These are phyloP conservation scores for Calocera viscosa DNA, from an alignment of 768 basidiomycete genomes.

Conservation along the genomic window DNA sequence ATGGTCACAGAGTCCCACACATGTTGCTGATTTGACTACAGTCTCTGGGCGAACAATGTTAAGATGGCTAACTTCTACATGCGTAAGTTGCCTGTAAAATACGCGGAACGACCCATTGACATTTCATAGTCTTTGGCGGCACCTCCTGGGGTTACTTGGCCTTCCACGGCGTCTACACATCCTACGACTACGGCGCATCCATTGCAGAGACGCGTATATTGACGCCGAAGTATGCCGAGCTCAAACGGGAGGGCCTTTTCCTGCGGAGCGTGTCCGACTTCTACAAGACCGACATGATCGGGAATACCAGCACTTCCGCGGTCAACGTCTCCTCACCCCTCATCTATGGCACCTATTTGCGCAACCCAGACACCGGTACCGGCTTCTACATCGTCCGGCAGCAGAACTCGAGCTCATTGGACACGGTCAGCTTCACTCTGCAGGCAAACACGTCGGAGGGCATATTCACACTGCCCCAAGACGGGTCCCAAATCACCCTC, in stretches of 20 bases:
- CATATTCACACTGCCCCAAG: conserved; percentile 43
- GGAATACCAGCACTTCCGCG: conserved; percentile 40
- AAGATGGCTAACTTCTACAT: conserved; percentile 79
- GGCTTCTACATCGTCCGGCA: conserved; percentile 65
- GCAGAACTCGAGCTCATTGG: conserved; percentile 38
- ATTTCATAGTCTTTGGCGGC: conserved; percentile 37
- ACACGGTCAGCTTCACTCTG: conserved; percentile 44
- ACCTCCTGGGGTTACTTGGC: conserved; percentile 78
- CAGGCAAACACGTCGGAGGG: conserved; percentile 45
- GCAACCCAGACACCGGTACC: conserved; percentile 53
- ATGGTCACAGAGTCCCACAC: not conserved
- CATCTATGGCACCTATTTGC: conserved; percentile 48
- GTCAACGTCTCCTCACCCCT: conserved; percentile 34
- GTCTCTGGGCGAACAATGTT: conserved; percentile 68
- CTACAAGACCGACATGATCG: conserved; percentile 65
- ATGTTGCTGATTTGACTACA: not conserved
- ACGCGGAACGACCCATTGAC: not conserved
- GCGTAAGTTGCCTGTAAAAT: conserved; percentile 39
- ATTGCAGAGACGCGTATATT: conserved; percentile 47
- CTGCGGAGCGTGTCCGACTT: conserved; percentile 67
- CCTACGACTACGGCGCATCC: conserved; percentile 66
- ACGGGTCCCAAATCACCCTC: conserved; percentile 44
- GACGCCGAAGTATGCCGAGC: conserved; percentile 56
- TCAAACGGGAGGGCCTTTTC: conserved; percentile 69
- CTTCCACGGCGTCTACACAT: conserved; percentile 43